Base-by-base conservation (phyloP, 768 basidiomycete genomes). In the Podaxis sp. region DNA sequence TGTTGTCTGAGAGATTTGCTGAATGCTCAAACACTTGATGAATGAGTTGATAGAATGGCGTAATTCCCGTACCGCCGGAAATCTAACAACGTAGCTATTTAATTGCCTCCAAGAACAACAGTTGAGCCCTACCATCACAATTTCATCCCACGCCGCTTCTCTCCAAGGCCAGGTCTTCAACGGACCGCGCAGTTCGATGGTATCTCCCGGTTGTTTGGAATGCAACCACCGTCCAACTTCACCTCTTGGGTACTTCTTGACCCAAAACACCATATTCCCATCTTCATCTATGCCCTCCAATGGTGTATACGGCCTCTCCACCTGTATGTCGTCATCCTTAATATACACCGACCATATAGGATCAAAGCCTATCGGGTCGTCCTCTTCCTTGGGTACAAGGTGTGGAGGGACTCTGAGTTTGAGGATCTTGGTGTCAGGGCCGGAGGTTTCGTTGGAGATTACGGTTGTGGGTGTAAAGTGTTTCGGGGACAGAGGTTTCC, bases 261-360 rank as follows among this genome's bases (percentile, higher is more conserved):
- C 78, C 92, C 92, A 94, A 55, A 94, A 83, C 38, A 75, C 75
- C 77, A 94, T 87, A 50, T 77, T 75, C 0, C 91, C 90, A 10
- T 85, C 69, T 56, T 79, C 74, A 55, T 89, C 86, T 23, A 92
- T 74, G 21, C 91, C 88, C 62, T 85, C 78, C 51, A 94, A 73
- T 3, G 92, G 92, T 4, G 93, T 94, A 68, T 93, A 94, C 11
- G 90, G 86, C 57, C 92, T 74, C 67, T 94, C 92, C 35, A 93
- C 89, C 72, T 93, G 92, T 21, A 94, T 92, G 65, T 93, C 92
- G 63, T 88, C 87, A 69, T 94, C 90, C 69, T 93, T 94, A 69
- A 93, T 77, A 70, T 80, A 93, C 11, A 94, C 75, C 40, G 90
- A 89, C 83, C 86, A 93, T 61, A 92, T 84, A 28, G 80, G 83